phyloP scores from a whole-genome alignment of 2,329 filamentous ascomycete genomes.

The Aureobasidium pullulans region DNA sequence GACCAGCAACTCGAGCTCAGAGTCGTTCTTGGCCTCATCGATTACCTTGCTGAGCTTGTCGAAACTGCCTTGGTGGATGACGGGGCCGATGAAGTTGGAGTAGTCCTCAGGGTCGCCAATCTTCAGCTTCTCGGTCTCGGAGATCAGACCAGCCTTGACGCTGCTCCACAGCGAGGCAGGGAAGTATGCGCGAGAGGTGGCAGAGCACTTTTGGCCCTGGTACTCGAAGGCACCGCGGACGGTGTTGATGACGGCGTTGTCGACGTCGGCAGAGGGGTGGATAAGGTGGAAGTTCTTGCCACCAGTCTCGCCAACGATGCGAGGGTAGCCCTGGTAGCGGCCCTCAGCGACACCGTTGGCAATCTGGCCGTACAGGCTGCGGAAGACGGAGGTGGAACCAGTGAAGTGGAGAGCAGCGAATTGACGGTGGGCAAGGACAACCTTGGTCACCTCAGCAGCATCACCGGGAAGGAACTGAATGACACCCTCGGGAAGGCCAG shows the following conservation, averaged over 20 bases:
- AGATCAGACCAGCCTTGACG: conserved; percentile 59
- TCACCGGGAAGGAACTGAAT: conserved; percentile 92
- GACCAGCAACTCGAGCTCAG: conserved; percentile 61
- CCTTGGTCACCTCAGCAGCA: conserved; percentile 73
- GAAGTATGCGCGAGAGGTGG: conserved; percentile 73
- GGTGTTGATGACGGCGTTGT: conserved; percentile 73
- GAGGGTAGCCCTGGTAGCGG: conserved; percentile 76
- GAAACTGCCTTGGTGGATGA: conserved; percentile 77
- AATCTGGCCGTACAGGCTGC: conserved; percentile 79
- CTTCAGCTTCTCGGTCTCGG: conserved; percentile 63
- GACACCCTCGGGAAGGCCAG: conserved; percentile 79
- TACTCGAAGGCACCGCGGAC: conserved; percentile 84
- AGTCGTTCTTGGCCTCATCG: conserved; percentile 69
- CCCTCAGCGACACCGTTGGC: conserved; percentile 72
- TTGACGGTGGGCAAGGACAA: conserved; percentile 66
- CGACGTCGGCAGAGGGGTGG: conserved; percentile 67
- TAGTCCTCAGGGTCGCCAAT: conserved; percentile 64
- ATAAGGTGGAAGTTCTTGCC: conserved; percentile 91
- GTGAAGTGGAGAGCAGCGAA: conserved; percentile 95
- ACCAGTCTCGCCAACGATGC: conserved; percentile 83
- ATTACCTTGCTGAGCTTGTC: conserved; percentile 72
- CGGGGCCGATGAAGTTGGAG: conserved; percentile 76
- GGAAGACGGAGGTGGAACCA: conserved; percentile 86
- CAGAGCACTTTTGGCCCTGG: conserved; percentile 87
- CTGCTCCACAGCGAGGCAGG: conserved; percentile 66